Evolutionary conservation across 192 early-diverging fungal genomes (phyloP).

Genomic region (Lunasporangiospora selenospora): DNA sequence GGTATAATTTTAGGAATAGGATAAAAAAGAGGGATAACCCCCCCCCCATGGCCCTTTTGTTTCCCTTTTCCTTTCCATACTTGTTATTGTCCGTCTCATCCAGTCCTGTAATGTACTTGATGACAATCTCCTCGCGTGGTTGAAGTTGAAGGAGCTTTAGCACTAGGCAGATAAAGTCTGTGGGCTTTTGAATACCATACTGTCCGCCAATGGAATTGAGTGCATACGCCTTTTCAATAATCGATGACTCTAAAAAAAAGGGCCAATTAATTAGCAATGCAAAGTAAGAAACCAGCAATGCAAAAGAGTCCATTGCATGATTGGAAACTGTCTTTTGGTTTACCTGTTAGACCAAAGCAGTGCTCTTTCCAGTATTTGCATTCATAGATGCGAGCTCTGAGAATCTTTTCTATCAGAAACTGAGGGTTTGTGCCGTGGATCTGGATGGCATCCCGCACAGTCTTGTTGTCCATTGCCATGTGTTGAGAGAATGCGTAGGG

Average conservation of each 20-base stretch:
- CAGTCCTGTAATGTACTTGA: slow-evolving; percentile 73
- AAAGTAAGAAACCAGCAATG: neutral
- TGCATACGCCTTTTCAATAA: slow-evolving; percentile 88
- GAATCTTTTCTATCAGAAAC: slow-evolving; percentile 94
- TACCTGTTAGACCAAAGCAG: slow-evolving; percentile 92
- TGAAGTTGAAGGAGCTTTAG: slow-evolving; percentile 94
- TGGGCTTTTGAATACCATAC: slow-evolving; percentile 87
- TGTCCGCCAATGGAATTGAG: slow-evolving; percentile 81
- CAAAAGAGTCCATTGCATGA: neutral
- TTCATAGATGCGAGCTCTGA: slow-evolving; percentile 89
- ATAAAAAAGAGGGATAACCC: too few relatives aligned
- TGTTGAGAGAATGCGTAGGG: too few relatives aligned
- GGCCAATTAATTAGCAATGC: too few relatives aligned
- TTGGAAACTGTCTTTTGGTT: neutral
- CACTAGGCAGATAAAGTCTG: slow-evolving; percentile 88
- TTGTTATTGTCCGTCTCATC: slow-evolving; percentile 41
- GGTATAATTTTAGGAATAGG: neutral
- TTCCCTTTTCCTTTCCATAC: slow-evolving; percentile 1
- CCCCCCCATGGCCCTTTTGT: too few relatives aligned
- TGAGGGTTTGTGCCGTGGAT: slow-evolving; percentile 95
- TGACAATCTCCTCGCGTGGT: slow-evolving; percentile 86
- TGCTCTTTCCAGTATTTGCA: slow-evolving; percentile 97
- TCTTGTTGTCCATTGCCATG: slow-evolving; percentile 71
- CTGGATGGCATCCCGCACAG: slow-evolving; percentile 68
- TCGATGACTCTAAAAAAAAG: slow-evolving; percentile 77